Base-by-base conservation (phyloP, 2,329 filamentous ascomycete genomes). In the Colletotrichum lentis region DNA sequence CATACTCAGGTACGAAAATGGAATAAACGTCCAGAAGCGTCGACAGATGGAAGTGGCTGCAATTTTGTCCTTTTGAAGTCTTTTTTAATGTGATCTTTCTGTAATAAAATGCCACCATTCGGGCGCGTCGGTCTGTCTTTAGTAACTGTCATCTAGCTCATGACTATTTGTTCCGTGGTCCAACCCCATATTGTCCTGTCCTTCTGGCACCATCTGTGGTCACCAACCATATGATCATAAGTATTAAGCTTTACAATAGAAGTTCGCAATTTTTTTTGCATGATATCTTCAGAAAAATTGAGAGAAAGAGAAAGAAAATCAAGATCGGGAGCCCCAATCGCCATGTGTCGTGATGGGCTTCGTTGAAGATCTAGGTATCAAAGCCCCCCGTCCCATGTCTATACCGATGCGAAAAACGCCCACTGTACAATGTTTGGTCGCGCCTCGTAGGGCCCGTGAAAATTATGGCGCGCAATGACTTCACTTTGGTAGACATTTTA, bases 401-500 rank as follows among this genome's bases (percentile, higher is more conserved):
- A 70, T 64, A 68, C 22, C 37, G 22, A 60, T 68, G 44, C 39
- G 52, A 16, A 24, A 67, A 70, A 60, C 52, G 62, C 56, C 62
- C 49, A 47, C 47, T 59, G n/a, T 63, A 67, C 49, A 67, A 60
- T 63, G 61, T 46, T 49, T 22, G 14, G 49, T 41, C 16, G 49
- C 47, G 67, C 62, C 58, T 24, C 53, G 56, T 56, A 46, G 53
- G 57, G 69, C 66, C 47, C 53, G 49, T 37, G 24, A 50, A 59
- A 67, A 69, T 66, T 31, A 31, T 56, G 49, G 47, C 37, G 39
- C 14, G 24, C 54, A 62, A 46, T 50, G 50, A 37, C 11, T n/a
- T 12, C 41, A 5, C 14, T 8, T 27, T 12, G 35, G n/a, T 43
- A 69, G 39, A 27, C 55, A 24, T 18, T 70, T 76, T 86, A 93